phyloP scores from a whole-genome alignment of 305 asterid genomes.

The Euphrasia arctica region DNA sequence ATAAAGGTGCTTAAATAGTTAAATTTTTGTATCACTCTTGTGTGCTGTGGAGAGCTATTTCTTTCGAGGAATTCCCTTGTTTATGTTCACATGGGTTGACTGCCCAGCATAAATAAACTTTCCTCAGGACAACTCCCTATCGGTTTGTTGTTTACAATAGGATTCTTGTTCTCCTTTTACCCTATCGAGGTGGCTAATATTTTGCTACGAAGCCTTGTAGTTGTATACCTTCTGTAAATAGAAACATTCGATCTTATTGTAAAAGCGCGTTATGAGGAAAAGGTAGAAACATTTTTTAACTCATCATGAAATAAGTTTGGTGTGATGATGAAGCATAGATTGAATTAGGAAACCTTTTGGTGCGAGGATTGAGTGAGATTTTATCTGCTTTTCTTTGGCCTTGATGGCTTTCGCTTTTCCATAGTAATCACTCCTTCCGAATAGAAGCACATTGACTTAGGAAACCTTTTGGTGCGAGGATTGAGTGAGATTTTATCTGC shows the following conservation, averaged over 20 bases:
- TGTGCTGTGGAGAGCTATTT: slow-evolving; percentile 12
- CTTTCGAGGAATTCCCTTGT: slow-evolving; percentile 14
- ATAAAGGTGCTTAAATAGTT: slow-evolving; percentile 50
- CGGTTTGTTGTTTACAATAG: slow-evolving; percentile 5
- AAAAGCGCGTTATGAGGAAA: too few relatives aligned
- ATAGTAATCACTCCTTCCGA: too few relatives aligned
- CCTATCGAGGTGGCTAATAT: not conserved
- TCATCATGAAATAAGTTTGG: not conserved
- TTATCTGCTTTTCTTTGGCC: not conserved
- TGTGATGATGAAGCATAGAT: not conserved
- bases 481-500: not conserved
- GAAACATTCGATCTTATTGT: too few relatives aligned
- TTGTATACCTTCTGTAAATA: too few relatives aligned
- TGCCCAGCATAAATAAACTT: slow-evolving; percentile 6
- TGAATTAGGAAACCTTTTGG: not conserved
- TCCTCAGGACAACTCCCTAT: slow-evolving; percentile 6
- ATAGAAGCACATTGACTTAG: not conserved
- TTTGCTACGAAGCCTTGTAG: too few relatives aligned
- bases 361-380: not conserved
- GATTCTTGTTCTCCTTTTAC: slow-evolving; percentile 12
- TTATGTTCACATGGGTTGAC: slow-evolving; percentile 11
- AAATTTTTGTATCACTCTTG: slow-evolving; percentile 24
- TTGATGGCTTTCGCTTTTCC: not conserved
- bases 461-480: not conserved
- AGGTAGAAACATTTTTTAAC: too few relatives aligned